Base-by-base conservation (phyloP, 1,139 yeast species). In the Blastobotrys serpentis region DNA sequence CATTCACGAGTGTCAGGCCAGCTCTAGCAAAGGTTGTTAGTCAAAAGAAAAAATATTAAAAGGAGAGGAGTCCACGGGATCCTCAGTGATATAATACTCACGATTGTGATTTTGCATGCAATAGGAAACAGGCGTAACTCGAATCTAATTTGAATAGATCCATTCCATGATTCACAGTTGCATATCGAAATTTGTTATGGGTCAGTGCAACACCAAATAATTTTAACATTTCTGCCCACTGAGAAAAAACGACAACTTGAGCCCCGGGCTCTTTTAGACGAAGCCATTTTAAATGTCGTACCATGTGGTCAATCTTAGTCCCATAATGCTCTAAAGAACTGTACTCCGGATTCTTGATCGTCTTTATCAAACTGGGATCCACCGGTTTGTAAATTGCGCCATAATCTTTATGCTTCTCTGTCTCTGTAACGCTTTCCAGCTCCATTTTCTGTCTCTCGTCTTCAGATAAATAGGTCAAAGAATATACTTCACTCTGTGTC, bases 1-100 rank as follows among this genome's bases (percentile, higher is more conserved):
- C 98, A 70, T 90, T 90, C 11, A 89, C 81, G 54, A 92, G 73
- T 2, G 96, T 92, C 56, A 92, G 72, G 0, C 98, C 98, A 25
- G 96, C 69, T 4, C 63, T 60, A 47, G 23, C 32, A 40, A 37
- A 11, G 14, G 36, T 10, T 8, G 53, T 49, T 47, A 49, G 51
- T 6, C 19, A 18, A 11, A 30, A 23, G 11, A 13, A 36, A 16
- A n/a, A n/a, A n/a, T n/a, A n/a, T n/a, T n/a, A n/a, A n/a, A n/a
- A n/a, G n/a, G n/a, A n/a, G n/a, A n/a, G n/a, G n/a, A n/a, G n/a
- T n/a, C n/a, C n/a, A n/a, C n/a, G n/a, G n/a, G n/a, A n/a, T 17
- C 10, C 25, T 8, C 18, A 22, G n/a, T 6, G 14, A 23, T 14
- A 17, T 21, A 7, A 33, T 5, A 57, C 61, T 47, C 47, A 81